phyloP scores from a whole-genome alignment of 2,329 filamentous ascomycete genomes.

The Fusarium sp. region DNA sequence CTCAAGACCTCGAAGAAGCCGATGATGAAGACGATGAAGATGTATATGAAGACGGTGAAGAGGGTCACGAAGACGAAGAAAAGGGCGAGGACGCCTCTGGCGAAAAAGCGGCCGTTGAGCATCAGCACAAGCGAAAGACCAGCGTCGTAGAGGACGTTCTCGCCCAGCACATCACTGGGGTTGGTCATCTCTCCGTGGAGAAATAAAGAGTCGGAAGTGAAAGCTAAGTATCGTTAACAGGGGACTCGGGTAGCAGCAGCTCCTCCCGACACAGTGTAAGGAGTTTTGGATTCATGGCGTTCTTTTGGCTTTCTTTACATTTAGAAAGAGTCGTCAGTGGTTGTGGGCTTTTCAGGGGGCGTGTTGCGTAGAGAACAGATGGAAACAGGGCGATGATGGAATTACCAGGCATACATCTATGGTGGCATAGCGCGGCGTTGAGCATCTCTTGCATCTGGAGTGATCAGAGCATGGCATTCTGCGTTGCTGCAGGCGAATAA shows the following conservation, averaged over 20 bases:
- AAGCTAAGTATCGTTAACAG: constrained; percentile 46
- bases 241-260: constrained; percentile 25
- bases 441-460: constrained; percentile 38
- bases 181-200: constrained; percentile 65
- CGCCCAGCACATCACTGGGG: constrained; percentile 70
- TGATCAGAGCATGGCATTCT: constrained; percentile 33
- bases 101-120: neutral
- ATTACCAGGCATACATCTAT: constrained; percentile 23
- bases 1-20: constrained; percentile 56
- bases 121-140: constrained; percentile 27
- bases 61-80: constrained; percentile 36
- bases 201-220: constrained; percentile 47
- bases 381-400: neutral
- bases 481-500: constrained; percentile 28
- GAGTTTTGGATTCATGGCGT: constrained; percentile 24
- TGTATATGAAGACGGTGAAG: constrained; percentile 44
- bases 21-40: constrained; percentile 57
- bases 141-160: constrained; percentile 58
- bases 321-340: constrained; percentile 8
- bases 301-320: constrained; percentile 4
- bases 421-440: constrained; percentile 52
- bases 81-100: constrained; percentile 29
- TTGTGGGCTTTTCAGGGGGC: neutral
- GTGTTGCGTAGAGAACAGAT: neutral
- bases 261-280: constrained; percentile 22